Conservation (phyloP, 2,329 filamentous ascomycete species). For the Pseudogymnoascus sp. region DNA sequence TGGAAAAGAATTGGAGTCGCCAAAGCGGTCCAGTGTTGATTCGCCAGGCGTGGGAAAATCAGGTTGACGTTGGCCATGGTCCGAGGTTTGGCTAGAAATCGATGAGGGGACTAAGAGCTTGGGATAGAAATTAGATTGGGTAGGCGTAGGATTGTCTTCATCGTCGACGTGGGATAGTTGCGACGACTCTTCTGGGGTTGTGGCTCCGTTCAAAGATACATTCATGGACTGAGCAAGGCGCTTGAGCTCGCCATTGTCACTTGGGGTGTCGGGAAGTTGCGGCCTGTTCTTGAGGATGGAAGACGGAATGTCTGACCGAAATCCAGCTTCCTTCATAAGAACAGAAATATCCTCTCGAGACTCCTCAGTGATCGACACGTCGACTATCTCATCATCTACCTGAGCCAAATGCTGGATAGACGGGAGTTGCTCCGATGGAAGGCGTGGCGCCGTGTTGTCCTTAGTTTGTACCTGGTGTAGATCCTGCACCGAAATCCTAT, state of each 20-base stretch:
- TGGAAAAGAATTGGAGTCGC: neutral
- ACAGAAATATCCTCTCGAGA: slow-evolving; percentile 33
- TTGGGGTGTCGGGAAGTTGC: slow-evolving; percentile 18
- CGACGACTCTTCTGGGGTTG: neutral
- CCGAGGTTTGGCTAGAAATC: slow-evolving; percentile 33
- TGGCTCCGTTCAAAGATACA: slow-evolving; percentile 10
- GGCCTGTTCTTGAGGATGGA: slow-evolving; percentile 24
- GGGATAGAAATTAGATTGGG: slow-evolving; percentile 21
- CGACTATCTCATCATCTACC: slow-evolving; percentile 27
- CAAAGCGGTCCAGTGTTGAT: slow-evolving; percentile 9
- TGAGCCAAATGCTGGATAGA: slow-evolving; percentile 15
- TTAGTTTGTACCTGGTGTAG: slow-evolving; percentile 14
- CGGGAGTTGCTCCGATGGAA: slow-evolving; percentile 16
- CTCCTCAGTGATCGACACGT: slow-evolving; percentile 19
- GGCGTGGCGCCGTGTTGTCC: slow-evolving; percentile 4
- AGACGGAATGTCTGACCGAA: slow-evolving; percentile 37
- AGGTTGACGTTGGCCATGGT: slow-evolving; percentile 41
- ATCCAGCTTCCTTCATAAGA: slow-evolving; percentile 41
- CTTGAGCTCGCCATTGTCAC: slow-evolving; percentile 19
- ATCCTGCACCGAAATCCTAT: slow-evolving; percentile 13
- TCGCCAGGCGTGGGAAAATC: slow-evolving; percentile 35
- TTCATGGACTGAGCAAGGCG: slow-evolving; percentile 20
- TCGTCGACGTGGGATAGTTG: slow-evolving; percentile 4
- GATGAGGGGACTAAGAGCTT: slow-evolving; percentile 29
- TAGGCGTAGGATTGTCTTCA: slow-evolving; percentile 12